Evolutionary conservation across 257 asterid genomes (phyloP).

Genomic region (Mentha longifolia): DNA sequence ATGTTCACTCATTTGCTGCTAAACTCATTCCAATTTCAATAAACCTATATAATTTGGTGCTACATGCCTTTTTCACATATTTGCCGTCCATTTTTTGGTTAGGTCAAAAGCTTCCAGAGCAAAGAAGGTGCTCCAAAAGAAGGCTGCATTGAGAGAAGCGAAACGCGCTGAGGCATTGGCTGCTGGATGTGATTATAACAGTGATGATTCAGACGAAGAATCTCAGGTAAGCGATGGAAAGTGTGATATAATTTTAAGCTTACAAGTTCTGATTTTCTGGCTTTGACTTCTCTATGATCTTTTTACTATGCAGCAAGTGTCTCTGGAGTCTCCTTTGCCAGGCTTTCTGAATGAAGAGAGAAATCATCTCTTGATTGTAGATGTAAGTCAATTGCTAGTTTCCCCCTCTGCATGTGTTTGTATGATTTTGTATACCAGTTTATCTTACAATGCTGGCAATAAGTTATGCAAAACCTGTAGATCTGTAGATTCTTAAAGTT

Average conservation of each 20-base stretch:
- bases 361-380: constrained; percentile 65
- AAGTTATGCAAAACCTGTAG: too few relatives aligned
- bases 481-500: too few relatives aligned
- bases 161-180: constrained; percentile 79
- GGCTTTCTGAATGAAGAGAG: constrained; percentile 69
- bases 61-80: constrained; percentile 9
- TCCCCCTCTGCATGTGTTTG: constrained; percentile 5
- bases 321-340: constrained; percentile 73
- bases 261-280: constrained; percentile 12
- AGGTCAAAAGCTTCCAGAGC: constrained; percentile 85
- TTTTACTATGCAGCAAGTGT: constrained; percentile 45
- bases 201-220: constrained; percentile 85
- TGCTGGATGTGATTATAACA: constrained; percentile 77
- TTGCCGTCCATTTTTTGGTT: constrained; percentile 26
- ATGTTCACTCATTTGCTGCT: neutral
- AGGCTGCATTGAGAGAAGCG: constrained; percentile 56
- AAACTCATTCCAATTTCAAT: too few relatives aligned
- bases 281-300: constrained; percentile 30
- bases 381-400: constrained; percentile 48
- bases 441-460: too few relatives aligned
- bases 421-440: neutral
- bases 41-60: neutral
- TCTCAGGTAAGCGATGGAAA: constrained; percentile 54
- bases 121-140: constrained; percentile 63
- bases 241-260: constrained; percentile 19